Percentiles rank a stretch among this genome's conserved stretches.
Evolutionary conservation across 176 grass and related monocot genomes (phyloP).

Genomic region (Eleusine coracana): DNA sequence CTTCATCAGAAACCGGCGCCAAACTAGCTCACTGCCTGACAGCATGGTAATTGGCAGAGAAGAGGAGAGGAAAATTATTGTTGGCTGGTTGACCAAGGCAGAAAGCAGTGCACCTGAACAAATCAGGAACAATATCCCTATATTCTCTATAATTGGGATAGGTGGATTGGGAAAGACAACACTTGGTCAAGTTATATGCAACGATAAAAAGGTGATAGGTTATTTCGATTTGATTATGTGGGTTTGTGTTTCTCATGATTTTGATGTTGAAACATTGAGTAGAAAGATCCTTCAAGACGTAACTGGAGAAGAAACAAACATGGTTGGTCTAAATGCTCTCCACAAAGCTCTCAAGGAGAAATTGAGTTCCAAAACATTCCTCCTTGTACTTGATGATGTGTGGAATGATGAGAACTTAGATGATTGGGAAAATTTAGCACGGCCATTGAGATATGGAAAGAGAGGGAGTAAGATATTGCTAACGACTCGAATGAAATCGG

Average conservation of each 20-base stretch:
- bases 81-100: slow-evolving; percentile 24
- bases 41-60: slow-evolving; percentile 27
- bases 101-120: neutral
- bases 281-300: slow-evolving; percentile 53
- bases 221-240: slow-evolving; percentile 46
- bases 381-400: slow-evolving; percentile 61
- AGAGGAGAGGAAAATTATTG: slow-evolving; percentile 15
- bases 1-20: neutral
- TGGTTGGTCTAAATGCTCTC: slow-evolving; percentile 36
- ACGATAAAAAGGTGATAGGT: slow-evolving; percentile 25
- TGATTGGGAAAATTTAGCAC: slow-evolving; percentile 41
- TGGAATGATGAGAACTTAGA: slow-evolving; percentile 41
- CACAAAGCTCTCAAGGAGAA: slow-evolving; percentile 26
- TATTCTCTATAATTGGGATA: slow-evolving; percentile 53
- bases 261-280: slow-evolving; percentile 43
- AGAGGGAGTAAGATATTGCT: slow-evolving; percentile 61
- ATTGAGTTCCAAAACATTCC: slow-evolving; percentile 40
- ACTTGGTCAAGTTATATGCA: slow-evolving; percentile 53
- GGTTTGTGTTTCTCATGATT: slow-evolving; percentile 46
- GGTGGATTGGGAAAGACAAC: slow-evolving; percentile 61
- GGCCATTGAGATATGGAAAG: slow-evolving; percentile 40
- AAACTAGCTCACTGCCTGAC: slow-evolving; percentile 26
- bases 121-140: neutral
- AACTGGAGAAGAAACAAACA: neutral
- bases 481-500: slow-evolving; percentile 45